Evolutionary conservation across 495 filamentous ascomycete species (phyloP), one percentile per base, ranked within the genome.

Genomic region (Pseudomonodictys pantanalensis): DNA sequence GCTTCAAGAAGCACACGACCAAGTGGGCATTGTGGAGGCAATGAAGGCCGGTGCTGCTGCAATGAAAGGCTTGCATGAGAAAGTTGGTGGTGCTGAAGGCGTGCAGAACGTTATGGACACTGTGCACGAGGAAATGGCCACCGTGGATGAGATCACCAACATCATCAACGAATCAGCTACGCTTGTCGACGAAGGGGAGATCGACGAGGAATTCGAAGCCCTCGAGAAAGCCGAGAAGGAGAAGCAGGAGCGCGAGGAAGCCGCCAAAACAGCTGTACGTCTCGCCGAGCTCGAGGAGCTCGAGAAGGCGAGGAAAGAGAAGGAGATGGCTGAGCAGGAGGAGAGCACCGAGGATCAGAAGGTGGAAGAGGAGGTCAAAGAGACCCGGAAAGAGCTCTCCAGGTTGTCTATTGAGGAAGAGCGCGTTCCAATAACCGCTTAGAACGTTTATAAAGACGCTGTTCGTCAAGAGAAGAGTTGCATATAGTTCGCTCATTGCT

Each of bases 131-230:
- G 85, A 96, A 76, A 95, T 92, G 83, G 78, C 73, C 38, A 84
- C 82, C 66, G 87, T 87, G 30, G 90, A 95, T 65, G 95, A 96
- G 73, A 81, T 97, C 23, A 84, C 85, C 47, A 80, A 76, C 60
- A 84, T 90, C 42, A 83, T 96, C 57, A 83, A 83, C 23, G 88
- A 91, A 65, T 75, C 69, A 26, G 76, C 74, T 0, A 70, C 64
- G 3, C 74, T 70, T 12, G 75, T 91, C 50, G 91, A 96, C 68
- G 93, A 96, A 69, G 76, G 67, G 17, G 92, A 93, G 71, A 83
- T 97, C 50, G 92, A 96, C 55, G 90, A 91, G 39, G 93, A 96
- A 77, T 78, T 97, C 25, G 85, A 88, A 64, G 84, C 79, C 9
- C 68, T 98, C 75, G 83, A 95, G 73, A 77, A 70, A 33, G 83